Base-by-base conservation (phyloP, 495 filamentous ascomycete genomes). In the Aspergillus saccharolyticus region DNA sequence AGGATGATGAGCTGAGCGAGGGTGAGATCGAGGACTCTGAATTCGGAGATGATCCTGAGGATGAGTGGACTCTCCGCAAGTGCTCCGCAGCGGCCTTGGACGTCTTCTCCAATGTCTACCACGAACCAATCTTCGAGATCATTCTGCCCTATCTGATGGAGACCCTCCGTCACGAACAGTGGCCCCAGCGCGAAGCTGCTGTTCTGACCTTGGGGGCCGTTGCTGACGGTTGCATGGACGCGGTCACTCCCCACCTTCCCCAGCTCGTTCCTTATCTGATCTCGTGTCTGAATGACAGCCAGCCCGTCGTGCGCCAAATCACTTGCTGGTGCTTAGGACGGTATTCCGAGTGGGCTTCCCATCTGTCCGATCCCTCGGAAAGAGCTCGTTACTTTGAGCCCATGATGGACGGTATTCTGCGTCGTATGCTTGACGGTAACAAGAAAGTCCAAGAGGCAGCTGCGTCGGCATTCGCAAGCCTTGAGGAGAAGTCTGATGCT, bases 401-500 rank as follows among this genome's bases (percentile, higher is more conserved):
- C 1, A 91, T 97, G 83, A 96, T 99, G 92, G 94, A 96, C 59
- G 95, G 95, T 21, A 91, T 99, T 51, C 75, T 99, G 49, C 84
- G 80, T 39, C 88, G 90, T 61, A 99, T 99, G 94, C 76, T 97
- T 44, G 94, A 99, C 66, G 85, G 83, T 65, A 97, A 96, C 78
- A 99, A 99, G 80, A 88, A 92, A 67, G 95, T 97, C 0, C 94
- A 99, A 69, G 94, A 97, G 71, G 92, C 94, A 39, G 94, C 89
- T 28, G 94, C 93, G 2, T 97, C 93, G 6, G 95, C 94, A 1
- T 97, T 99, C 74, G 94, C 93, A 33, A 96, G 89, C 63, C 81
- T 99, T 46, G 93, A 97, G 67, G 94, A 99, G 74, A 93, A 95
- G 69, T 90, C 94, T 0, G 88, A 89, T 25, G 84, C 83, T 52